Evolutionary conservation across 2,329 filamentous ascomycete genomes (phyloP), one percentile per base, ranked within the genome.

Genomic region (Talaromyces islandicus): DNA sequence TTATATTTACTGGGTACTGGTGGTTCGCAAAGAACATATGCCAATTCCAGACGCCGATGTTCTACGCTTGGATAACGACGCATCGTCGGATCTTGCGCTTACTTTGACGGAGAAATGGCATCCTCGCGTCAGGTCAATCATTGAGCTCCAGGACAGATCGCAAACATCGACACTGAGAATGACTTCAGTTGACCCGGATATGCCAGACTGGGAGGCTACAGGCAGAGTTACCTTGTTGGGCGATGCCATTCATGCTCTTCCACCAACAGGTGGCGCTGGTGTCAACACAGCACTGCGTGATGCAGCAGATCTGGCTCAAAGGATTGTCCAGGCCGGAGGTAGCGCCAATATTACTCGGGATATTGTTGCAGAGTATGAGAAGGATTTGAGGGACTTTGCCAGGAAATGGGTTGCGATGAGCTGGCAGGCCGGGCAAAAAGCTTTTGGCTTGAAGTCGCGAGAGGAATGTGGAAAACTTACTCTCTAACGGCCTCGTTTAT

Each of bases 231-330:
- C 78, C 0, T 60, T 80, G 2, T 70, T 80, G 24, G 78, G 78
- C 10, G 78, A 80, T 59, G 75, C 78, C 1, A 74, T 75, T 3
- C 78, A 80, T 65, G 69, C 73, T 1, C 80, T 80, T 77, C 77
- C 77, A 1, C 78, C 78, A 1, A 77, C 76, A 3, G 77, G 78
- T 19, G 78, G 75, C 0, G 74, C 76, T 54, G 78, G 78, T 17
- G 78, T 77, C 1, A 79, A 79, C 56, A 80, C 77, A 0, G 78
- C 78, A 25, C 68, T 80, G 12, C 68, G 71, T 57, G 76, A 79
- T 55, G 74, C 75, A 6, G 73, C 70, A 21, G 68, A 77, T 43
- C 63, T 80, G 35, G 76, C 75, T 14, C 58, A 51, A 11, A 58
- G 60, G 3, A 62, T 67, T 54, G 54, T 62, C 11, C 19, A 17